Conservation (phyloP, 805 yeast genomes). For the Spathaspora girioi region DNA sequence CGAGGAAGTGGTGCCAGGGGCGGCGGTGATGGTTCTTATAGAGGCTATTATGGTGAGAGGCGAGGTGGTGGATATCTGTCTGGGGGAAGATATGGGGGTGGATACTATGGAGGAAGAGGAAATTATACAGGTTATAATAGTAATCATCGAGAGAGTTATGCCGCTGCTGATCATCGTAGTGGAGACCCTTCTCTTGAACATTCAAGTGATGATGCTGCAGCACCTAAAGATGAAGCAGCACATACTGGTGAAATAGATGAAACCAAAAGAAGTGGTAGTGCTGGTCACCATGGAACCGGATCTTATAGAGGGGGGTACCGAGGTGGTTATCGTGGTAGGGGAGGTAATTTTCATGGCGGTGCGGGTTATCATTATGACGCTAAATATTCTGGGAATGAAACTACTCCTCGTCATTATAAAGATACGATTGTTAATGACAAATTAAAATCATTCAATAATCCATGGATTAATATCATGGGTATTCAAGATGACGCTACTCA, state of each 20-base stretch:
- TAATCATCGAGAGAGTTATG: constrained; percentile 8
- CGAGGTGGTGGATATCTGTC: background rate
- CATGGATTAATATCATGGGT: constrained; percentile 31
- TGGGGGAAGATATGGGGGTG: constrained; percentile 1
- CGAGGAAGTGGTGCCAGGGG: constrained; percentile 12
- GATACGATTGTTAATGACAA: constrained; percentile 4
- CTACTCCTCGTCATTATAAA: constrained; percentile 6
- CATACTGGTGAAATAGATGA: background rate
- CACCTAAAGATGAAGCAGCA: background rate
- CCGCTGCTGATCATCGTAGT: constrained; percentile 6
- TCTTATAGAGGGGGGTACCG: constrained; percentile 8
- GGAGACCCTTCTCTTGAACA: constrained; percentile 2
- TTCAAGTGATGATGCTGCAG: background rate
- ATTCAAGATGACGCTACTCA: constrained; percentile 24
- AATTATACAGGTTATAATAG: background rate
- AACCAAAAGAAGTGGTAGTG: background rate
- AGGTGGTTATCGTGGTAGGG: constrained; percentile 8
- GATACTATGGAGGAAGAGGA: constrained; percentile 3
- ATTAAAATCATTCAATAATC: constrained; percentile 15
- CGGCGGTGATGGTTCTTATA: constrained; percentile 6
- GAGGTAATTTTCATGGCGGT: constrained; percentile 2
- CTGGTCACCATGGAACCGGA: constrained; percentile 2
- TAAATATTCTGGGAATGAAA: constrained; percentile 3
- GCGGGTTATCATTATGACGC: constrained; percentile 4
- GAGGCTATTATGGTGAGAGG: constrained; percentile 1